Evolutionary conservation across 169 alveolate species (phyloP).

Genomic region (Perkinsus olseni): DNA sequence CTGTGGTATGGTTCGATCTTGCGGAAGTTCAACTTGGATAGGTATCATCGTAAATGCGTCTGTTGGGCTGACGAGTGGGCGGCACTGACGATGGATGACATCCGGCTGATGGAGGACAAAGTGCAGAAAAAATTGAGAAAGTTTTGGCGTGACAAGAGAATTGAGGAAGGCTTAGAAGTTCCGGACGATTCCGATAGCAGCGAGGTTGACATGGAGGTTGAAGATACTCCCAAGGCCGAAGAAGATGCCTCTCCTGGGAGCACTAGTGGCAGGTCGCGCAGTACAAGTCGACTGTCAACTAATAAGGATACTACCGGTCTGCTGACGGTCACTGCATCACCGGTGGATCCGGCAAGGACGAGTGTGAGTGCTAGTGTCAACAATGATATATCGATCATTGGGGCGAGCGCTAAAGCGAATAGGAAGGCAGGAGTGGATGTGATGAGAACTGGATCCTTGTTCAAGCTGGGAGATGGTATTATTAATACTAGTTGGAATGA

Average conservation of each 20-base stretch:
- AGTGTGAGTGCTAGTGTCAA: not conserved
- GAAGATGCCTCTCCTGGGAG: not conserved
- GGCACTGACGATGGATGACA: constrained; percentile 28
- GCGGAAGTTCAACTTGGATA: not conserved
- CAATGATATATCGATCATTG: not conserved
- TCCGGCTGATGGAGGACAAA: constrained; percentile 36
- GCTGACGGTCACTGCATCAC: not conserved
- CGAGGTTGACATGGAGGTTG: not conserved
- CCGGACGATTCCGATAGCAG: not conserved
- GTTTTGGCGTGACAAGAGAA: not conserved
- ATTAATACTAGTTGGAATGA: not conserved
- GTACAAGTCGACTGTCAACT: not conserved
- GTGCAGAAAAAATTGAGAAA: constrained; percentile 27
- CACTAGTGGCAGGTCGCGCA: not conserved
- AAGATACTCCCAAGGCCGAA: not conserved
- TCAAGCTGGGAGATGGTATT: not conserved
- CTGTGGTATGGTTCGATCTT: too few species aligned
- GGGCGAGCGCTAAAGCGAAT: not conserved
- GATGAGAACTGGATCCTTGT: not conserved
- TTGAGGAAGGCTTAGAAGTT: not conserved
- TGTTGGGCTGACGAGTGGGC: constrained; percentile 51
- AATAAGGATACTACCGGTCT: not conserved
- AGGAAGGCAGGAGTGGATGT: not conserved
- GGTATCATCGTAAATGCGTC: constrained; percentile 37
- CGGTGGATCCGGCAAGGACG: not conserved